Conservation (phyloP, 345 rosid genomes). For the Eucalyptus marginata region DNA sequence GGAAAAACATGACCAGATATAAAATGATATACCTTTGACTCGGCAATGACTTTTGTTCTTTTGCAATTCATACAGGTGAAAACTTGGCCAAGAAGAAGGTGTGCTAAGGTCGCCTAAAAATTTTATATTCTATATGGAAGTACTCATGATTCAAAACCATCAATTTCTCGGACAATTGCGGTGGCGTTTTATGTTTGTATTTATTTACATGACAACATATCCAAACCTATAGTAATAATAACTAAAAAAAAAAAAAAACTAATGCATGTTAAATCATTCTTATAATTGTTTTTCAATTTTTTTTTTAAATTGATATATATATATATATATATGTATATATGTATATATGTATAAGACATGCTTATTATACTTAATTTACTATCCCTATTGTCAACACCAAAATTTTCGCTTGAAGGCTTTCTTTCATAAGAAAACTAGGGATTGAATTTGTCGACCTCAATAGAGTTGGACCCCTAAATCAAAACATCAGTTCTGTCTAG, state of each 20-base stretch:
- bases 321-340: too few species aligned
- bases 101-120: neutral
- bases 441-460: neutral
- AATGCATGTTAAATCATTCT: neutral
- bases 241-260: fast-evolving
- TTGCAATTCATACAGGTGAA: neutral
- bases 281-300: too few species aligned
- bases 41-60: neutral
- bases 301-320: too few species aligned
- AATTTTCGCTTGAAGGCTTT: neutral
- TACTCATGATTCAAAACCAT: neutral
- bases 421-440: neutral
- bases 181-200: neutral
- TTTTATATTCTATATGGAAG: neutral
- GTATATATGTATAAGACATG: too few species aligned
- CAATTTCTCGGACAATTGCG: neutral
- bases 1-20: neutral
- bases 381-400: too few species aligned
- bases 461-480: neutral
- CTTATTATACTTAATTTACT: too few species aligned
- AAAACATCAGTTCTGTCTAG: neutral
- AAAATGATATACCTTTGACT: neutral
- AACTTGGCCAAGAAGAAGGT: neutral
- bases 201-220: neutral
- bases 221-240: neutral